Base-by-base conservation (phyloP, 345 rosid species). In the Moricandia moricandioides region DNA sequence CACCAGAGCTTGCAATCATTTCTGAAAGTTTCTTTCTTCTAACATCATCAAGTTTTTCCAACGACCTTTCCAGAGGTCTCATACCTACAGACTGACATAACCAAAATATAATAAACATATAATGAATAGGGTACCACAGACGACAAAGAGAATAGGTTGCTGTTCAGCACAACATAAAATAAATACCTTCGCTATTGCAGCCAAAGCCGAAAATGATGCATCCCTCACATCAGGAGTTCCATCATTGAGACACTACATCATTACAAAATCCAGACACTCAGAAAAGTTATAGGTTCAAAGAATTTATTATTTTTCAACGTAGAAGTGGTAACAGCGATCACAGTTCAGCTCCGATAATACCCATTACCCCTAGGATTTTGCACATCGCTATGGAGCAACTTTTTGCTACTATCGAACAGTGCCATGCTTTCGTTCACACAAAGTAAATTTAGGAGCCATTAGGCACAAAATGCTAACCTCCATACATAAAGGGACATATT, bases 151-250 rank as follows among this genome's bases (percentile, higher is more conserved):
- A 67, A 66, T 13, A 52, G 21, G 45, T 30, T 57, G 18, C 27
- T 45, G 47, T 56, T 49, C 62, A 78, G 60, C 35, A 67, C 61
- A 63, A 24, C 12, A 69, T 55, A 61, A 29, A 30, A 26, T n/a
- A 34, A 69, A 16, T 85, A 96, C 99, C 99, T 89, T 92, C 10
- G 97, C 98, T 76, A 96, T 81, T 63, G 96, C 97, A 59, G 99
- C 91, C 88, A 96, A 83, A 34, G 78, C 95, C 56, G 95, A 85
- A 86, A 96, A 96, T 30, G 99, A 88, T 40, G 99, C 93, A 85
- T 96, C 99, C 85, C 99, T 87, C 66, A 96, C 99, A 0, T 92
- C 99, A 17, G 99, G 98, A 45, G 99, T 96, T 74, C 98, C 98
- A 82, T 96, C 99, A 76, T 89, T 92, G 75, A 96, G 98, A 88